Evolutionary conservation across 805 yeast species (phyloP), one percentile per base, ranked within the genome.

Genomic region (Starmerella asiatica): DNA sequence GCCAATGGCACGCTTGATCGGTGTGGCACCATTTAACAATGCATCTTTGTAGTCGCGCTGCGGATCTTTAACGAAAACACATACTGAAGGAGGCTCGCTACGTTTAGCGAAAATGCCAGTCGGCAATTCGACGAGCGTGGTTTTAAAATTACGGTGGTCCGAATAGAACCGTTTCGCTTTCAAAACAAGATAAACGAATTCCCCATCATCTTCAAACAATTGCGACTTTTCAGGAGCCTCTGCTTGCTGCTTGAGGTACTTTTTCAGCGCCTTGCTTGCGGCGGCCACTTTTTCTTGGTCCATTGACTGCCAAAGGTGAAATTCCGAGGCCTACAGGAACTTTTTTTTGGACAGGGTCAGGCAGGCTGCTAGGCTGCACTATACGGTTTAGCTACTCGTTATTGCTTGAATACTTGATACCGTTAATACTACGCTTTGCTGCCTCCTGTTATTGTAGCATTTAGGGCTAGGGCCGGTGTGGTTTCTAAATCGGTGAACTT

Each of bases 11-110:
- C 73, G 65, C 31, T 54, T 49, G 15, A 62, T 54, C 9, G 53
- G 43, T 4, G 46, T 42, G 27, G 44, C 39, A 29, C 48, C 53
- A 23, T 47, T 55, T 30, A 51, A 51, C 37, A 63, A 48, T 5
- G 52, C 57, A 33, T 63, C 62, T 51, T 65, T 62, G 49, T 61
- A 64, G 21, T 52, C 45, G 18, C 65, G 47, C 47, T 64, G 67
- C n/a, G 70, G 70, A 55, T 85, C 93, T 51, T 82, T 74, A 35
- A 82, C 72, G 46, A 84, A 68, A 46, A 76, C 61, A 61, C 84
- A 85, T 34, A 75, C 67, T 35, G 67, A 65, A 44, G 72, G 60
- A 28, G 34, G 34, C 24, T 67, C 70, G 32, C 66, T 69, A 37
- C 59, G 59, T 34, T 60, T 53, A 14, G 29, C 37, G 52, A 64